Conservation (phyloP, 805 yeast species). For the Ogataea thermomethanolica region DNA sequence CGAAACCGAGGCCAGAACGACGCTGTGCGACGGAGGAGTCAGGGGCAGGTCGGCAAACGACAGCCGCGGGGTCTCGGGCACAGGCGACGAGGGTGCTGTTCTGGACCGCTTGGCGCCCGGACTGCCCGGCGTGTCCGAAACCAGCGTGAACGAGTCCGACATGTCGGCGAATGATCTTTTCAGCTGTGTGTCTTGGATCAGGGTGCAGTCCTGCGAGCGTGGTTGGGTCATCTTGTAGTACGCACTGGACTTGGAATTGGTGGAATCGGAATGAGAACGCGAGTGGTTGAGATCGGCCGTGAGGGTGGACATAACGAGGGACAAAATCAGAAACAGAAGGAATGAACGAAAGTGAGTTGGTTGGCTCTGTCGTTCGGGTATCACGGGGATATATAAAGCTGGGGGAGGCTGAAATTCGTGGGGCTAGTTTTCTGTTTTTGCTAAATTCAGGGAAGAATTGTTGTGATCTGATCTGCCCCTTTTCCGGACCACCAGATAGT, state of each 20-base stretch:
- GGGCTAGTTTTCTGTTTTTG: constrained; percentile 21
- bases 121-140: constrained; percentile 9
- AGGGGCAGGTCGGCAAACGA: constrained; percentile 22
- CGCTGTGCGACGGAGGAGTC: constrained; percentile 25
- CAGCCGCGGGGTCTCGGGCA: constrained; percentile 25
- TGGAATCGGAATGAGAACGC: constrained; percentile 33
- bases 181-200: constrained; percentile 11
- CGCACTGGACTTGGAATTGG: constrained; percentile 24
- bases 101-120: constrained; percentile 24
- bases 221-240: constrained; percentile 25
- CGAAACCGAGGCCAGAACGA: constrained; percentile 15
- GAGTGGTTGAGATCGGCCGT: constrained; percentile 24
- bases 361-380: background rate
- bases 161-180: constrained; percentile 19
- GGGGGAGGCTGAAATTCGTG: constrained; percentile 10
- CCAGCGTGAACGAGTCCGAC: constrained; percentile 12
- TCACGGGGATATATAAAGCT: constrained; percentile 5
- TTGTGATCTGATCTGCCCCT: constrained; percentile 20
- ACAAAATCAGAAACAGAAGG: background rate
- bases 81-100: constrained; percentile 33
- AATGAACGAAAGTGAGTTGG: constrained; percentile 3
- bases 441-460: constrained; percentile 18
- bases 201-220: constrained; percentile 21
- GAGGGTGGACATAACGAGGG: constrained; percentile 19
- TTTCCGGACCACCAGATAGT: constrained; percentile 9